These are phyloP conservation scores for Eremothecium sinecaudum DNA, from an alignment of 1,139 yeast species.

Conservation along the genomic window DNA sequence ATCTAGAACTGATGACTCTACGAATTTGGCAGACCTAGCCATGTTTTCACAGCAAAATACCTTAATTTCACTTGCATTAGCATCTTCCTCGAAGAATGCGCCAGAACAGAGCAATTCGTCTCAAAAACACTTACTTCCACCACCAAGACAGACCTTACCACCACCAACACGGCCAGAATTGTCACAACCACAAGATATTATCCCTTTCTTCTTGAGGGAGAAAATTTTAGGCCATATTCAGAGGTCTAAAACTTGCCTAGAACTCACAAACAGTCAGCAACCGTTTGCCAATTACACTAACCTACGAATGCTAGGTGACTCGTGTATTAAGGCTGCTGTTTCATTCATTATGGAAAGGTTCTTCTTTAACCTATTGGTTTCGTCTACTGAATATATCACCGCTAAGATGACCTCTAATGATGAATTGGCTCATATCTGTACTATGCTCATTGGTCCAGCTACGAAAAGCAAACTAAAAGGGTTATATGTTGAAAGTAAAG, in stretches of 20 bases:
- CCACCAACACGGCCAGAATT: slow-evolving; percentile 4
- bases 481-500: slow-evolving; percentile 17
- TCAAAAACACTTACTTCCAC: too few relatives aligned
- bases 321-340: slow-evolving; percentile 45
- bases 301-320: slow-evolving; percentile 49
- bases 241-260: slow-evolving; percentile 56
- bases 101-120: slow-evolving; percentile 2
- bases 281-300: slow-evolving; percentile 28
- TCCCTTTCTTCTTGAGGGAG: slow-evolving; percentile 27
- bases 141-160: slow-evolving; percentile 2
- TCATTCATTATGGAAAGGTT: slow-evolving; percentile 54
- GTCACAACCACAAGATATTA: slow-evolving; percentile 7
- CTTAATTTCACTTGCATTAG: slow-evolving; percentile 17
- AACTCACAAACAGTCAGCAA: slow-evolving; percentile 34
- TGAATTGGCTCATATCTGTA: slow-evolving; percentile 16
- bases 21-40: slow-evolving; percentile 24
- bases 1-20: slow-evolving; percentile 14
- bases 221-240: slow-evolving; percentile 42
- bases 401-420: slow-evolving; percentile 37
- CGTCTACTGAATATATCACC: slow-evolving; percentile 48
- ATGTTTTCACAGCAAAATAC: slow-evolving; percentile 22
- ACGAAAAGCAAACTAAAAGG: slow-evolving; percentile 17
- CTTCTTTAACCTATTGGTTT: slow-evolving; percentile 36
- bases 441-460: slow-evolving; percentile 20
- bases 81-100: slow-evolving; percentile 4